phyloP scores from a whole-genome alignment of 2,329 filamentous ascomycete species.

The Neurospora crassa region DNA sequence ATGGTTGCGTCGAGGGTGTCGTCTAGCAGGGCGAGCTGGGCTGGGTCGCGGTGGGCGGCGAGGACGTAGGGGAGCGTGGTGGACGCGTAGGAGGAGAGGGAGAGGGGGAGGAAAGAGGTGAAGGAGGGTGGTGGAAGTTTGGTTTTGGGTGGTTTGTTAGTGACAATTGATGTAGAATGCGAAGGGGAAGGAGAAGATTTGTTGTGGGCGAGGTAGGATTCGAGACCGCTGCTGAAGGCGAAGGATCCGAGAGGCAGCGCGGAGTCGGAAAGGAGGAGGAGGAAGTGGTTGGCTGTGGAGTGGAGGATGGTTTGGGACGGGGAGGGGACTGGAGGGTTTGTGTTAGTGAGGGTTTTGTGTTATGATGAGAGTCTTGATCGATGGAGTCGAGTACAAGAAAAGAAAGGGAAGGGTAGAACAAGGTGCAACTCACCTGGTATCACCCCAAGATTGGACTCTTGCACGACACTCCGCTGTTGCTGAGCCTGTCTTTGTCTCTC shows the following conservation, averaged over 20 bases:
- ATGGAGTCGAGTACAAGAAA: background rate
- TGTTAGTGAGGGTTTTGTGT: background rate
- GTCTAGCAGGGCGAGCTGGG: slow-evolving; percentile 48
- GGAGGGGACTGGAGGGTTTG: slow-evolving; percentile 7
- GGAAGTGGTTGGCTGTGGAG: slow-evolving; percentile 44
- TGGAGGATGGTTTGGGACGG: slow-evolving; percentile 10
- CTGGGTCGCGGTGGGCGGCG: slow-evolving; percentile 50
- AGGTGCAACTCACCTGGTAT: slow-evolving; percentile 1
- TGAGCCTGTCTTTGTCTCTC: slow-evolving; percentile 22
- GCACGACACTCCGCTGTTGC: background rate
- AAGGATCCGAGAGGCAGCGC: slow-evolving; percentile 78
- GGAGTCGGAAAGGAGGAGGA: slow-evolving; percentile 71
- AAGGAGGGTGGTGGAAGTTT: slow-evolving; percentile 38
- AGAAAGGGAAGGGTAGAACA: background rate
- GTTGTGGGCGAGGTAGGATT: slow-evolving; percentile 70
- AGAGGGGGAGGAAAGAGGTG: slow-evolving; percentile 58
- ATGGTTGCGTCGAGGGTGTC: slow-evolving; percentile 69
- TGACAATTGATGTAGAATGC: slow-evolving; percentile 2
- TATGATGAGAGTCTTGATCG: background rate
- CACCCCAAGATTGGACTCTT: background rate
- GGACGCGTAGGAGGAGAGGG: slow-evolving; percentile 60
- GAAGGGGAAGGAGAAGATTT: slow-evolving; percentile 16
- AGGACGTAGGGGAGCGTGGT: slow-evolving; percentile 68
- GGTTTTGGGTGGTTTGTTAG: background rate
- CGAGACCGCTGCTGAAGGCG: slow-evolving; percentile 73